A percentile compares a stretch with the other conserved stretches of the same genome.
Evolutionary conservation across 129 eudicot genomes (phyloP).

Genomic region (Centaurea solstitialis): DNA sequence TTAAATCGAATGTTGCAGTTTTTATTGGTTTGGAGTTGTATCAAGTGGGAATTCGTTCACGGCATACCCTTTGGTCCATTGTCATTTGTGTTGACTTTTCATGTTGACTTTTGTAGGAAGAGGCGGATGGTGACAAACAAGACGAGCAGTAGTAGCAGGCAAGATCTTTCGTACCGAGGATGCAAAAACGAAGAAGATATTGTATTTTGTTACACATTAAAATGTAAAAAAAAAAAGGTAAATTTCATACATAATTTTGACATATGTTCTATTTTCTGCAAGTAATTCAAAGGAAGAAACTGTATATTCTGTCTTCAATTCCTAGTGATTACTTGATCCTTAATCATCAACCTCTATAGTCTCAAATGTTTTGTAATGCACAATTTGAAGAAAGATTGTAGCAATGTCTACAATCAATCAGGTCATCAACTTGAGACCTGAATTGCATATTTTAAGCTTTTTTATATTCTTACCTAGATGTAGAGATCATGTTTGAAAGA

Average conservation of each 20-base stretch:
- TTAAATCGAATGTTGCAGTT: neutral
- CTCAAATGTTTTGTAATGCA: neutral
- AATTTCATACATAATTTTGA: conserved; percentile 15
- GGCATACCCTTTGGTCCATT: neutral
- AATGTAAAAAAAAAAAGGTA: conserved; percentile 18
- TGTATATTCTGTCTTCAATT: conserved; percentile 16
- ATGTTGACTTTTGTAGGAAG: conserved; percentile 20
- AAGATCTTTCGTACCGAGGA: conserved; percentile 12
- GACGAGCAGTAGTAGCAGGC: conserved; percentile 11
- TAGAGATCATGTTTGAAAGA: no score
- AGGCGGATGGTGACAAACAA: conserved; percentile 8
- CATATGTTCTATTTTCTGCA: conserved; percentile 2
- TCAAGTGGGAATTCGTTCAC: neutral
- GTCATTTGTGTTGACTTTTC: neutral
- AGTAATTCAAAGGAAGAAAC: conserved; percentile 1
- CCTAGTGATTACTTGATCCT: neutral
- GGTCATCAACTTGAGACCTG: no score
- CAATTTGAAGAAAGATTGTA: no score
- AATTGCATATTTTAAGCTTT: no score
- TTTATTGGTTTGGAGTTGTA: neutral
- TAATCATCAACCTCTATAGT: neutral
- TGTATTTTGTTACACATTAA: conserved; percentile 15
- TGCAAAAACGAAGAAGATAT: conserved; percentile 8
- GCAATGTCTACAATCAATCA: no score
- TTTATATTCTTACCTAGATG: no score